Conservation (phyloP, 192 early-diverging fungal species). For the Pilobolus umbonatus region DNA sequence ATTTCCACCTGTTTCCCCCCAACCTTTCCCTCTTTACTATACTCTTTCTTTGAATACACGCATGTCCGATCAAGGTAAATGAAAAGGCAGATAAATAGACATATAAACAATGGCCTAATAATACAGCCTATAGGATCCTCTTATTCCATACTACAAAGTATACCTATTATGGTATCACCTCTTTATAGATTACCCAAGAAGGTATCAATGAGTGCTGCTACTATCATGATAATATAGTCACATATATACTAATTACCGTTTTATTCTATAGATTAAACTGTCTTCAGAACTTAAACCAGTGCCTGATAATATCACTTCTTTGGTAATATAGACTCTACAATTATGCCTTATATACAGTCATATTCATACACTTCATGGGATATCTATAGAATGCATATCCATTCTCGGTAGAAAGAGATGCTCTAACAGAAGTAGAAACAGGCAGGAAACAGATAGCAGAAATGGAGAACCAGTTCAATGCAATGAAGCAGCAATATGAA, state of each 20-base stretch:
- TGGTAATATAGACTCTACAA: slow-evolving; percentile 18
- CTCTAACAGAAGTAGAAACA: slow-evolving; percentile 38
- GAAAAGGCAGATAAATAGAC: neutral
- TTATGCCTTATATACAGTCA: neutral
- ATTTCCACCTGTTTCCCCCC: neutral
- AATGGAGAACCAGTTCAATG: slow-evolving; percentile 24
- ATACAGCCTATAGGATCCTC: slow-evolving; percentile 15
- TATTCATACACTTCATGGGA: no score
- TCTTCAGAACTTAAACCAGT: slow-evolving; percentile 21
- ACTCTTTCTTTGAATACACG: neutral
- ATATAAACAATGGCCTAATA: neutral
- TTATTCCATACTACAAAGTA: slow-evolving; percentile 32
- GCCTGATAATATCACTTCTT: slow-evolving; percentile 26
- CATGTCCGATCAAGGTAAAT: slow-evolving; percentile 6
- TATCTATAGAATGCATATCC: slow-evolving; percentile 34
- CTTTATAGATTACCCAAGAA: slow-evolving; percentile 34
- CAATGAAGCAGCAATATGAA: slow-evolving; percentile 31
- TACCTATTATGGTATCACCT: slow-evolving; percentile 35
- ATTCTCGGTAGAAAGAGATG: slow-evolving; percentile 50
- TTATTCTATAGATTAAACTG: slow-evolving; percentile 21
- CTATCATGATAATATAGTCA: neutral
- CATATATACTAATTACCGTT: neutral
- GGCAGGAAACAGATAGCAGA: slow-evolving; percentile 31
- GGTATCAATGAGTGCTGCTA: no score
- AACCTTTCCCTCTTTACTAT: neutral